These are phyloP conservation scores for Helianthus tuberosus DNA, from an alignment of 129 eudicot genomes.

Conservation along the genomic window DNA sequence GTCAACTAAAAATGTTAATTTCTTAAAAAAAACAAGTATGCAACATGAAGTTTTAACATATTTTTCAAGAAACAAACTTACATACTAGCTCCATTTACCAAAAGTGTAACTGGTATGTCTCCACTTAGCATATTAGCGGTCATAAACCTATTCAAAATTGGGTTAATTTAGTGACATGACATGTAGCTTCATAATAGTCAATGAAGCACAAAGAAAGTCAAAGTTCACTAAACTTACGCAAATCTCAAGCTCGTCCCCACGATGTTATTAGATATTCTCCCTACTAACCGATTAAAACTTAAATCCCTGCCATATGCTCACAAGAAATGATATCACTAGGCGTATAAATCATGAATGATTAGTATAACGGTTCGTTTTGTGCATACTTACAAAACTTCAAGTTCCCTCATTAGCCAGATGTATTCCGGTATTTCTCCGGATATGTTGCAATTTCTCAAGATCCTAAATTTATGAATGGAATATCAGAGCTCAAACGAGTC, in stretches of 20 bases:
- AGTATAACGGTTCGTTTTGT: not conserved
- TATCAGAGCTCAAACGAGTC: conserved; percentile 12
- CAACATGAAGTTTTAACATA: not conserved
- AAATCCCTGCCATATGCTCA: conserved; percentile 55
- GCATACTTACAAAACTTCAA: conserved; percentile 58
- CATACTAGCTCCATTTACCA: conserved; percentile 72
- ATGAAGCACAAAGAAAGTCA: too few relatives aligned
- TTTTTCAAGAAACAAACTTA: conserved; percentile 36
- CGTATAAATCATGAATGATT: not conserved
- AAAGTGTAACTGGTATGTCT: conserved; percentile 56
- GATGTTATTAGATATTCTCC: conserved; percentile 54
- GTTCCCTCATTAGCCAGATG: conserved; percentile 57
- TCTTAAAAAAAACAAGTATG: not conserved
- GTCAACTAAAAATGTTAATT: not conserved
- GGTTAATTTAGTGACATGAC: too few relatives aligned
- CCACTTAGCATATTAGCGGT: conserved; percentile 77
- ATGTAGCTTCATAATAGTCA: not conserved
- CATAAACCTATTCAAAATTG: conserved; percentile 53
- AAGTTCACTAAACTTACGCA: conserved; percentile 43
- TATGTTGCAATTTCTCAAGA: conserved; percentile 77
- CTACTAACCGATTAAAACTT: conserved; percentile 69
- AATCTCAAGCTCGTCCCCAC: conserved; percentile 56
- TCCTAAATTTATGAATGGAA: conserved; percentile 44
- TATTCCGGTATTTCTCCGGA: conserved; percentile 63
- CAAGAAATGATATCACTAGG: not conserved